Evolutionary conservation across 495 filamentous ascomycete genomes (phyloP).

Genomic region (Hamigera avellanea): DNA sequence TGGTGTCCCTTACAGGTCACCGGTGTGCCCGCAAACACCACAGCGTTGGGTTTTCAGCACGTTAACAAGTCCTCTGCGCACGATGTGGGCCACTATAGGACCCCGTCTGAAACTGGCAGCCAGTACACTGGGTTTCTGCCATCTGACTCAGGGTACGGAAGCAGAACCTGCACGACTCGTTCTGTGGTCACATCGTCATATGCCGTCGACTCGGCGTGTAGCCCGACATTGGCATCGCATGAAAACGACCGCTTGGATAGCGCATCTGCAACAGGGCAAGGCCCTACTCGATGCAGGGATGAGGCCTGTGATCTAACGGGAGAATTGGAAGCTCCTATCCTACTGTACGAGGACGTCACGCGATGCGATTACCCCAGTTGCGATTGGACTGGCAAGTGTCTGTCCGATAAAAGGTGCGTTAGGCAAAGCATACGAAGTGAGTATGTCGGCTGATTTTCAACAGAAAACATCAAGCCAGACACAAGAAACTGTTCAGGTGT

Average conservation of each 20-base stretch:
- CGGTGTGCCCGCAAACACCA: slow-evolving; percentile 14
- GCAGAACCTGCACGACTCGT: slow-evolving; percentile 30
- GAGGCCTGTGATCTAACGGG: no score
- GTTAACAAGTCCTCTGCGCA: slow-evolving; percentile 12
- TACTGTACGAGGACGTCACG: slow-evolving; percentile 3
- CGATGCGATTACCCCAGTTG: slow-evolving; percentile 25
- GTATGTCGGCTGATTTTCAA: background rate
- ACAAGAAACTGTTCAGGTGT: slow-evolving; percentile 65
- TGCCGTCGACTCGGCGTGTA: slow-evolving; percentile 18
- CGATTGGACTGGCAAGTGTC: slow-evolving; percentile 29
- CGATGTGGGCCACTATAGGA: slow-evolving; percentile 21
- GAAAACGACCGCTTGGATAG: slow-evolving; percentile 17
- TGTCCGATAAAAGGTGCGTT: slow-evolving; percentile 28
- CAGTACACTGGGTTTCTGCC: slow-evolving; percentile 34
- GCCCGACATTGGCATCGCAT: slow-evolving; percentile 14
- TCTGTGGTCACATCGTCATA: slow-evolving; percentile 29
- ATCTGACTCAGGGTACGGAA: slow-evolving; percentile 57
- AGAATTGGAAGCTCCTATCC: no score
- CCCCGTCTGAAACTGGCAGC: slow-evolving; percentile 45
- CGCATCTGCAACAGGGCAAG: background rate
- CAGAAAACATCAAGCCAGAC: slow-evolving; percentile 75
- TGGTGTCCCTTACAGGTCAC: slow-evolving; percentile 29
- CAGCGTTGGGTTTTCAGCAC: slow-evolving; percentile 8
- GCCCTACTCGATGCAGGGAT: no score
- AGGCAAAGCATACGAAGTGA: background rate